Evolutionary conservation across 345 rosid species (phyloP), one percentile per base, ranked within the genome.

Genomic region (Aquilaria yunnanensis): DNA sequence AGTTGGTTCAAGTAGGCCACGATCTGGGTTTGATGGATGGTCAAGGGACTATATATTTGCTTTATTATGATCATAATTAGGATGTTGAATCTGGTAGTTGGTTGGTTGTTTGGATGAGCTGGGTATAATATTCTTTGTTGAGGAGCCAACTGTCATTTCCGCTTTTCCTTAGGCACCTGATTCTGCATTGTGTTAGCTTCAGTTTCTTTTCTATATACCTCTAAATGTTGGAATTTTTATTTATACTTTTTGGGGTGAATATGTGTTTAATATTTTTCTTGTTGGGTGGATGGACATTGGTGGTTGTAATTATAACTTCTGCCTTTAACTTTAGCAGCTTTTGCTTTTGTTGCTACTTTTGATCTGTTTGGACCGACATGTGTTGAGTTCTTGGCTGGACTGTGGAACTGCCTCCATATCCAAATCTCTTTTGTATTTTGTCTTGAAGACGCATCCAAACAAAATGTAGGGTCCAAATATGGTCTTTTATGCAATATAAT

Each of bases 291-390:
- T 45, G 53, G 23, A 23, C 23, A 23, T 43, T 65, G 82, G 77
- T 74, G 72, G 72, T 67, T 76, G 82, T 80, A 78, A 78, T 80
- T 80, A 84, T 84, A 62, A 73, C 64, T 58, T 69, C 41, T 65
- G 61, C 66, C 46, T 63, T 73, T 51, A 0, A 12, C 10, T 62
- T 71, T 60, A 57, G 23, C 32, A 50, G 68, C 65, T 68, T 37
- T 37, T 37, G 43, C 43, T 37, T 37, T 83, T 60, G 73, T 64
- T 37, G 78, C 71, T 64, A 73, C 81, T 52, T 77, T 60, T 64
- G 3, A 67, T 77, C 76, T 66, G 76, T 63, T 72, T 11, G 29
- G 74, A 58, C 3, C 23, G 23, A 23, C 23, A 23, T 23, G 23
- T 23, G 23, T 23, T 23, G 23, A 23, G 23, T 0, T 0, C 23